Evolutionary conservation across 768 basidiomycete genomes (phyloP).

Genomic region (Lactarius deliciosus): DNA sequence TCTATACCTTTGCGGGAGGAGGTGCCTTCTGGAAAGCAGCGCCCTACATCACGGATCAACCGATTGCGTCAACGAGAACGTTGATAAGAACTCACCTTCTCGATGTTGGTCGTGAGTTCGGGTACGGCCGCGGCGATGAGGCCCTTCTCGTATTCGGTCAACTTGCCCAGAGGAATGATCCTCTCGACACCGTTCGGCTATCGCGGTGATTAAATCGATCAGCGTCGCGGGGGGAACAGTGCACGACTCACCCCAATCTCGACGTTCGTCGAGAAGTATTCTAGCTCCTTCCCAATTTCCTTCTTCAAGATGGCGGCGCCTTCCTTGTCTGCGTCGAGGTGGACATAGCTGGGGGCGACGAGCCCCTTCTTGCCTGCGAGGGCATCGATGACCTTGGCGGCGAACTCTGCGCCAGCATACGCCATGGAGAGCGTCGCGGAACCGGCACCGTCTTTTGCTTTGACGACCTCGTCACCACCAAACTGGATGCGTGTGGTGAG

Average conservation of each 20-base stretch:
- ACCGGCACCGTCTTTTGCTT: constrained; percentile 93
- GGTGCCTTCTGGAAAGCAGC: constrained; percentile 24
- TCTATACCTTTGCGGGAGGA: constrained; percentile 25
- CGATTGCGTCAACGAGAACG: background rate
- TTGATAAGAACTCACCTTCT: constrained; percentile 48
- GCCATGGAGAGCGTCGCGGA: constrained; percentile 98
- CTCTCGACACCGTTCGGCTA: constrained; percentile 79
- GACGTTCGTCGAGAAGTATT: constrained; percentile 87
- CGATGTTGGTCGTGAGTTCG: constrained; percentile 73
- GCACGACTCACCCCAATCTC: constrained; percentile 71
- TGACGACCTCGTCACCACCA: constrained; percentile 97
- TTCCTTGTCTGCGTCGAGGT: constrained; percentile 65
- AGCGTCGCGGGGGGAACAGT: background rate
- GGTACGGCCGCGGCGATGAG: constrained; percentile 80
- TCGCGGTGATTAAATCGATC: constrained; percentile 12
- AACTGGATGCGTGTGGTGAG: constrained; percentile 89
- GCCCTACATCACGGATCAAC: constrained; percentile 13
- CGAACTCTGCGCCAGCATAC: constrained; percentile 90
- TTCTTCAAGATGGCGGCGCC: constrained; percentile 74
- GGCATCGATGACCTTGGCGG: constrained; percentile 78
- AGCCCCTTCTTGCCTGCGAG: constrained; percentile 87
- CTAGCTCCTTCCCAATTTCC: constrained; percentile 73
- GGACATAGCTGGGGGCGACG: constrained; percentile 80
- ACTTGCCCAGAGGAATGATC: constrained; percentile 75
- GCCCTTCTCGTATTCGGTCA: constrained; percentile 69